Percentiles rank a stretch among this genome's conserved stretches.
Conservation (phyloP, 106 monocot species). For the Dioscorea alata region DNA sequence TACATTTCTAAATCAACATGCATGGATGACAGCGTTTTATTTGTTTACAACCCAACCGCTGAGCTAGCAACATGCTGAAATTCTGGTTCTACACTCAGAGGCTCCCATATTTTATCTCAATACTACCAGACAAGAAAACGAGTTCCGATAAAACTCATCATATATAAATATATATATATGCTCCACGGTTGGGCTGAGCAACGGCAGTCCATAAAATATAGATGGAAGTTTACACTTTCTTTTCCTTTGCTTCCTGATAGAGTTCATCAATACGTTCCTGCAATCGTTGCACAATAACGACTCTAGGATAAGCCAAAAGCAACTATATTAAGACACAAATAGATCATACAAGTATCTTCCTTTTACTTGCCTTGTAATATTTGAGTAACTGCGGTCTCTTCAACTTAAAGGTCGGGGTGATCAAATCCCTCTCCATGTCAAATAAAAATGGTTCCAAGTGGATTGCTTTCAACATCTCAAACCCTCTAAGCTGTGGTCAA, state of each 20-base stretch:
- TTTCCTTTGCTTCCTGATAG: constrained; percentile 47
- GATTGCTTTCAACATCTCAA: constrained; percentile 82
- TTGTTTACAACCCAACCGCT: too few relatives aligned
- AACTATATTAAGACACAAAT: neutral
- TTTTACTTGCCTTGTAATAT: constrained; percentile 58
- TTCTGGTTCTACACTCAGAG: too few relatives aligned
- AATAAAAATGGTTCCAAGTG: constrained; percentile 70
- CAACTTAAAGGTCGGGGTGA: constrained; percentile 93
- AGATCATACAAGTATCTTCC: neutral
- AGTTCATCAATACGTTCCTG: constrained; percentile 51
- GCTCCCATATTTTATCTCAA: too few relatives aligned
- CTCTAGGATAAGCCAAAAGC: neutral
- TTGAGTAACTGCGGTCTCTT: constrained; percentile 80
- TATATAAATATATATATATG: too few relatives aligned
- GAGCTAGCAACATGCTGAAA: too few relatives aligned
- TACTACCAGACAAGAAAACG: too few relatives aligned
- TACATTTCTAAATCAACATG: too few relatives aligned
- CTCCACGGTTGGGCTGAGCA: too few relatives aligned
- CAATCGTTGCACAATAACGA: constrained; percentile 2
- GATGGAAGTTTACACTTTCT: neutral
- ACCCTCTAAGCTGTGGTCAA: constrained; percentile 62
- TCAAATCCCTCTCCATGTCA: constrained; percentile 76
- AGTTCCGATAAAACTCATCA: too few relatives aligned
- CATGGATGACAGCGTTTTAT: too few relatives aligned
- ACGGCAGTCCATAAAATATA: too few relatives aligned